Conservation (phyloP, 768 basidiomycete genomes). For the Rhodotorula graminis region DNA sequence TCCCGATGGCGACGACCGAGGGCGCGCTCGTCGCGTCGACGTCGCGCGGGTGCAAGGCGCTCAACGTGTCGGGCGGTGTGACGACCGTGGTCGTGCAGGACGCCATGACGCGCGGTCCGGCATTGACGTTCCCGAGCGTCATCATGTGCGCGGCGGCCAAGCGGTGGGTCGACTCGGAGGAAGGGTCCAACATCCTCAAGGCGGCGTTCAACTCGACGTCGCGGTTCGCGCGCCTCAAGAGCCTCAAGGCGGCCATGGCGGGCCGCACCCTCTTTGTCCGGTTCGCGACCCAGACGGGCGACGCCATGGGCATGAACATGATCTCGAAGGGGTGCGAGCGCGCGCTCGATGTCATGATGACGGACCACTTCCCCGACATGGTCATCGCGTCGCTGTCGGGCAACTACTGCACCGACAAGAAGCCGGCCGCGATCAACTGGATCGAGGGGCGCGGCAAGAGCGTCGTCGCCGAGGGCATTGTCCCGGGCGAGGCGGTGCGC, state of each 20-base stretch:
- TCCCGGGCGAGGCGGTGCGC: slow-evolving; percentile 83
- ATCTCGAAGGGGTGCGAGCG: slow-evolving; percentile 97
- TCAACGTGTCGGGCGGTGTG: slow-evolving; percentile 93
- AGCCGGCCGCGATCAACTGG: slow-evolving; percentile 99
- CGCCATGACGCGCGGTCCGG: slow-evolving; percentile 98
- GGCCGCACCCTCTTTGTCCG: slow-evolving; percentile 89
- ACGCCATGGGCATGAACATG: slow-evolving; percentile 99
- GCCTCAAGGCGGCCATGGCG: slow-evolving; percentile 81
- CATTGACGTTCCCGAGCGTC: slow-evolving; percentile 85
- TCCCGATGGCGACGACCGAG: slow-evolving; percentile 99
- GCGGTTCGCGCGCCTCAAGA: slow-evolving; percentile 79
- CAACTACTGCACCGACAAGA: slow-evolving; percentile 99
- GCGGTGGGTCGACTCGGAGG: slow-evolving; percentile 76
- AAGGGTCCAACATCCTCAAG: slow-evolving; percentile 70
- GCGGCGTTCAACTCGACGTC: slow-evolving; percentile 90
- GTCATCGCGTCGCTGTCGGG: slow-evolving; percentile 81
- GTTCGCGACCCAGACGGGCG: slow-evolving; percentile 89
- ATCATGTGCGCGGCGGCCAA: slow-evolving; percentile 74
- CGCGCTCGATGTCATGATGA: slow-evolving; percentile 71
- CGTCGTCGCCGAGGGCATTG: slow-evolving; percentile 88
- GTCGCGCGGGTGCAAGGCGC: slow-evolving; percentile 93
- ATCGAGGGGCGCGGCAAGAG: slow-evolving; percentile 98
- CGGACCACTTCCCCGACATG: slow-evolving; percentile 82
- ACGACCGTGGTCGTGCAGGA: slow-evolving; percentile 87
- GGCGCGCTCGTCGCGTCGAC: slow-evolving; percentile 97